These are phyloP conservation scores for Aspergillus fischeri DNA, from an alignment of 2,329 filamentous ascomycete genomes.

Conservation along the genomic window DNA sequence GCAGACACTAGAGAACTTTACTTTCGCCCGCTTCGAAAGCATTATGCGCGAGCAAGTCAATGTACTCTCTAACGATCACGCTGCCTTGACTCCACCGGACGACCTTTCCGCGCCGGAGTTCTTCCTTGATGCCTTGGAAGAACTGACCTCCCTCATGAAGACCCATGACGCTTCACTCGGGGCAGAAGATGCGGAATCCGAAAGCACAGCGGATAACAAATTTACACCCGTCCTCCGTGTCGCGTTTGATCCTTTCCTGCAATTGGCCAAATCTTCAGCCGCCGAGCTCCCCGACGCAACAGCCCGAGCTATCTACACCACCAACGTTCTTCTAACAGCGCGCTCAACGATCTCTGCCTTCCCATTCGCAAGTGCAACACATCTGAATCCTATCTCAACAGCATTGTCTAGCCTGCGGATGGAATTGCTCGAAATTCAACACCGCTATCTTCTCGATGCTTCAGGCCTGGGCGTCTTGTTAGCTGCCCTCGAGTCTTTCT, in stretches of 20 bases:
- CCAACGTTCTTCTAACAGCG: conserved; percentile 45
- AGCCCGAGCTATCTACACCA: conserved; percentile 47
- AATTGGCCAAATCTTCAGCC: conserved; percentile 55
- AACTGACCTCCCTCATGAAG: conserved; percentile 73
- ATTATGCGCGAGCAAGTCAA: conserved; percentile 68
- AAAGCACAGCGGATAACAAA: conserved; percentile 57
- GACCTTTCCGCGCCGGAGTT: conserved; percentile 77
- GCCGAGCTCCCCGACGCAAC: conserved; percentile 34
- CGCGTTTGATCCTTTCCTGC: conserved; percentile 80
- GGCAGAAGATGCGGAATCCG: conserved; percentile 39
- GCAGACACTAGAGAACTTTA: conserved; percentile 65
- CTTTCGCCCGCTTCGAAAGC: conserved; percentile 75
- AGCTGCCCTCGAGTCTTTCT: conserved; percentile 48
- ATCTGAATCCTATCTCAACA: conserved; percentile 55
- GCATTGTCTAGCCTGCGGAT: conserved; percentile 44
- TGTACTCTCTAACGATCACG: conserved; percentile 67
- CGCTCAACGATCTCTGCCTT: conserved; percentile 35
- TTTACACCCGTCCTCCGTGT: conserved; percentile 74
- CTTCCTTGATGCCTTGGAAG: conserved; percentile 72
- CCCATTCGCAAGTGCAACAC: conserved; percentile 59
- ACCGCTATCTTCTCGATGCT: conserved; percentile 65
- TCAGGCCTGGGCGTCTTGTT: conserved; percentile 70
- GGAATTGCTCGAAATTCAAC: conserved; percentile 64
- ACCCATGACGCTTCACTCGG: conserved; percentile 78
- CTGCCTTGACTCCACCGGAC: conserved; percentile 65